Conservation (phyloP, 2,329 filamentous ascomycete species). For the Nemania sp. region DNA sequence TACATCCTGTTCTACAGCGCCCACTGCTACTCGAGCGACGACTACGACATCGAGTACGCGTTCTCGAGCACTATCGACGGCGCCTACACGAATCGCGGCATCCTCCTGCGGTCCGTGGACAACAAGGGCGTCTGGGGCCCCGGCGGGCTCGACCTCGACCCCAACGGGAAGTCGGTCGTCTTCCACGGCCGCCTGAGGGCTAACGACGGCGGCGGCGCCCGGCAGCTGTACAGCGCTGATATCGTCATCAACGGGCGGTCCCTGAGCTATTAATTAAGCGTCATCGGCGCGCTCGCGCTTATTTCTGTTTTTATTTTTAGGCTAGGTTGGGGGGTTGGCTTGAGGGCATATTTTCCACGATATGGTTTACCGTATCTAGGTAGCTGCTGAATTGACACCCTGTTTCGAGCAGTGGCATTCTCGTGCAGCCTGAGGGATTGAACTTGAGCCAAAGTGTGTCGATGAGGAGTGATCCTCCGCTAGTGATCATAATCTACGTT, state of each 20-base stretch:
- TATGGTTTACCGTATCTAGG: too few species aligned
- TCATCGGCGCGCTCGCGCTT: neutral
- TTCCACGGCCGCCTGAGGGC: conserved; percentile 38
- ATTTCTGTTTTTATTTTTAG: neutral
- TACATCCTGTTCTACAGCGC: conserved; percentile 41
- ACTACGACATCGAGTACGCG: conserved; percentile 42
- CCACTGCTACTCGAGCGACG: conserved; percentile 41
- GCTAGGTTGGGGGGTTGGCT: too few species aligned
- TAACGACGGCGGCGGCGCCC: conserved; percentile 26
- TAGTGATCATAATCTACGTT: too few species aligned
- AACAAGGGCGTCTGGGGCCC: conserved; percentile 38
- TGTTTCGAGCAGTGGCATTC: too few species aligned
- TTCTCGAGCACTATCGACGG: conserved; percentile 40
- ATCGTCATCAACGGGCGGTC: conserved; percentile 34
- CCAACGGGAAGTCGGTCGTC: conserved; percentile 35
- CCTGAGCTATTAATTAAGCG: conserved; percentile 13
- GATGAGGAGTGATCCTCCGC: too few species aligned
- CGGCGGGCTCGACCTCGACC: conserved; percentile 41
- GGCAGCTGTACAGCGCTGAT: conserved; percentile 36
- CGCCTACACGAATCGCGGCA: conserved; percentile 37
- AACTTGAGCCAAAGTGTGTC: too few species aligned
- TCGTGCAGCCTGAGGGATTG: too few species aligned
- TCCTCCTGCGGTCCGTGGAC: conserved; percentile 38
- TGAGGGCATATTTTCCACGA: too few species aligned
- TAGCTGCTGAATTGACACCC: too few species aligned